phyloP scores from a whole-genome alignment of 805 yeast species.

The Candida boidinii region DNA sequence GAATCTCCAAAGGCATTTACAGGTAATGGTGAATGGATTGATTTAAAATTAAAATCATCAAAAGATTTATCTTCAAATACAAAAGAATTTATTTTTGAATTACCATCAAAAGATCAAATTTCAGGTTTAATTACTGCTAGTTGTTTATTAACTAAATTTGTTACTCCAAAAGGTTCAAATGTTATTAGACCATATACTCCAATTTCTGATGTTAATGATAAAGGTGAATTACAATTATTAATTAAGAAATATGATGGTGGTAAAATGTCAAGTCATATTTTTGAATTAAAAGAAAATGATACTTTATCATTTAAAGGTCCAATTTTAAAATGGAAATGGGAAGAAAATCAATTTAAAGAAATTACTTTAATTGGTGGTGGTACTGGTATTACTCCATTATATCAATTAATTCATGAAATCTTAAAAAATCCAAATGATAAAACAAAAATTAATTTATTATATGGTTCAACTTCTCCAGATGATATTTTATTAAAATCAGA shows the following conservation, averaged over 20 bases:
- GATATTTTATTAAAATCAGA: conserved; percentile 79
- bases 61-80: conserved; percentile 52
- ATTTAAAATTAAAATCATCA: conserved; percentile 44
- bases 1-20: conserved; percentile 40
- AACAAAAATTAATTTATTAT: conserved; percentile 76
- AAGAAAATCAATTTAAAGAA: conserved; percentile 72
- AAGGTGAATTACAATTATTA: conserved; percentile 72
- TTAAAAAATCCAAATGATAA: conserved; percentile 76
- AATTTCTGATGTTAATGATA: conserved; percentile 54
- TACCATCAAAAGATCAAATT: conserved; percentile 56
- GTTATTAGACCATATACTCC: conserved; percentile 93
- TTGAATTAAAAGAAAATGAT: conserved; percentile 65
- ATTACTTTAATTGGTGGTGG: conserved; percentile 92
- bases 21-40: conserved; percentile 65
- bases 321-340: conserved; percentile 83
- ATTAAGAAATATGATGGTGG: conserved; percentile 90
- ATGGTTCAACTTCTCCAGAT: conserved; percentile 68
- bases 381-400: conserved; percentile 93
- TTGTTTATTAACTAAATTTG: conserved; percentile 70
- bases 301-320: conserved; percentile 92
- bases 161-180: conserved; percentile 73
- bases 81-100: conserved; percentile 60
- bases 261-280: conserved; percentile 70
- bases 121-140: conserved; percentile 80
- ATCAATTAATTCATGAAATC: conserved; percentile 74